phyloP scores from a whole-genome alignment of 2,329 filamentous ascomycete genomes.

The Epichloe aotearoae region DNA sequence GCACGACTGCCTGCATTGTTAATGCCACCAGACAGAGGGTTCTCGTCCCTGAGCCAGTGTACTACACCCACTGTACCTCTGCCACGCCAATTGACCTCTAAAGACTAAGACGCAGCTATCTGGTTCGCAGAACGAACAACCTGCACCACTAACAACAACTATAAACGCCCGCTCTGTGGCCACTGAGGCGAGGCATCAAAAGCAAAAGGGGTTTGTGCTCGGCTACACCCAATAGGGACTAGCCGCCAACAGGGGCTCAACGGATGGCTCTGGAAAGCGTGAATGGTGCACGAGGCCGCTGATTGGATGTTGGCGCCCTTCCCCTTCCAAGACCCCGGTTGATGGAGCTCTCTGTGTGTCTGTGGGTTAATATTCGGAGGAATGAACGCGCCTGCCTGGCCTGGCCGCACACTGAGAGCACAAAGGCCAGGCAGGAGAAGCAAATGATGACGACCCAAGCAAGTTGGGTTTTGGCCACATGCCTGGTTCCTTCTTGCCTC shows the following conservation, averaged over 20 bases:
- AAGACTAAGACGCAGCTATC: neutral
- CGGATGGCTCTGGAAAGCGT: neutral
- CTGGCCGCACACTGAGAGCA: too few relatives aligned
- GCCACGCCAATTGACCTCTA: neutral
- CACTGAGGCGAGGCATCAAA: slow-evolving; percentile 11
- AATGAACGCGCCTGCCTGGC: too few relatives aligned
- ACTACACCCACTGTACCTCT: neutral
- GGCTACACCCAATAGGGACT: slow-evolving; percentile 15
- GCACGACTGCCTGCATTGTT: slow-evolving; percentile 2
- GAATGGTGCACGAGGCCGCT: neutral
- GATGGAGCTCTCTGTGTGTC: neutral
- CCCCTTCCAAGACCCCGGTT: slow-evolving; percentile 2
- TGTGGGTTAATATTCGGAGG: neutral
- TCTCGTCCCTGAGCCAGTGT: neutral
- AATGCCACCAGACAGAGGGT: neutral
- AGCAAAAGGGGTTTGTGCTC: slow-evolving; percentile 22
- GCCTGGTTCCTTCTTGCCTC: too few relatives aligned
- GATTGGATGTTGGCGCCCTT: slow-evolving; percentile 2
- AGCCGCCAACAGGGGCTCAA: slow-evolving; percentile 1
- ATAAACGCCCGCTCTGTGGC: slow-evolving; percentile 7
- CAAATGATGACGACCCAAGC: neutral
- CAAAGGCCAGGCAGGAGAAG: neutral
- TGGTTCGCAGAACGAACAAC: neutral
- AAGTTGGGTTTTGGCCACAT: too few relatives aligned
- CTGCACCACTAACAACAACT: neutral